Evolutionary conservation across 2,329 filamentous ascomycete species (phyloP).

Genomic region (Colletotrichum sp.): DNA sequence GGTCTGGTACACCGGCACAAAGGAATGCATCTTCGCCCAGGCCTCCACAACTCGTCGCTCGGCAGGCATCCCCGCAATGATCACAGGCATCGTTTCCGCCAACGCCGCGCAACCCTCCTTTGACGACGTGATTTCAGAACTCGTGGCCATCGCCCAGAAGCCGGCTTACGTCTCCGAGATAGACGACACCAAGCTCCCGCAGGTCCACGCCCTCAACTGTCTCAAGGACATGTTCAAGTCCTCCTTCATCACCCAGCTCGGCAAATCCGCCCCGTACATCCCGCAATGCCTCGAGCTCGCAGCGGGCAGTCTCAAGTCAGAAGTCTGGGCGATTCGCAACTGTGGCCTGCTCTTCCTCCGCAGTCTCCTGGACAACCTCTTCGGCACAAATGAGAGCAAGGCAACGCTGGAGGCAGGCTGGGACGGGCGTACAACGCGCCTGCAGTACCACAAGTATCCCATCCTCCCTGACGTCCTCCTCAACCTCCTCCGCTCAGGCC

Average conservation of each 20-base stretch:
- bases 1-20: constrained; percentile 74
- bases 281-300: constrained; percentile 79
- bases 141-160: constrained; percentile 62
- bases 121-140: constrained; percentile 63
- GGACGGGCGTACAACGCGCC: constrained; percentile 66
- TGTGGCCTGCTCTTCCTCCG: constrained; percentile 89
- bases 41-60: constrained; percentile 87
- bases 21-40: constrained; percentile 74
- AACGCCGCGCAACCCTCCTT: constrained; percentile 66
- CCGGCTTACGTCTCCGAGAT: constrained; percentile 59
- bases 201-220: constrained; percentile 95
- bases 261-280: constrained; percentile 75
- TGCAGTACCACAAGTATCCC: constrained; percentile 74
- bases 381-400: constrained; percentile 78
- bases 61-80: constrained; percentile 86
- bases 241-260: constrained; percentile 74
- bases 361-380: constrained; percentile 78
- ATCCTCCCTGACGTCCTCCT: constrained; percentile 68
- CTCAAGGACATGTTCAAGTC: constrained; percentile 91
- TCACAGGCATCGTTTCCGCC: constrained; percentile 79
- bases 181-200: constrained; percentile 73
- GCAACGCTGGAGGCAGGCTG: constrained; percentile 62
- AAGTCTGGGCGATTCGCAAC: constrained; percentile 93
- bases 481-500: constrained; percentile 61
- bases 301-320: constrained; percentile 76